These are phyloP conservation scores for Escovopsis sp. DNA, from an alignment of 2,329 filamentous ascomycete genomes.

Conservation along the genomic window DNA sequence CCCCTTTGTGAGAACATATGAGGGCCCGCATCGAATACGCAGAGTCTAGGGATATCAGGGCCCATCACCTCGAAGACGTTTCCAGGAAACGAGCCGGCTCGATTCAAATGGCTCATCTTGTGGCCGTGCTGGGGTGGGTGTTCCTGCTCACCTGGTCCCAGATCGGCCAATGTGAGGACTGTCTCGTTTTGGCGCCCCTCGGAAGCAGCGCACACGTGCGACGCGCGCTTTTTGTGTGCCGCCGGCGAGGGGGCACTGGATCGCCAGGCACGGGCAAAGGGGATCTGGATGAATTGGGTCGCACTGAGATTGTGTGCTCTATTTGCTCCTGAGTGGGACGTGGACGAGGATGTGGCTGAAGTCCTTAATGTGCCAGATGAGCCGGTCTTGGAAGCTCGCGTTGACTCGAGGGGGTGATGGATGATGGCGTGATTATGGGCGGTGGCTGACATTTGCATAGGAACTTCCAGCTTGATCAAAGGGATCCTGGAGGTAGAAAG, in stretches of 20 bases:
- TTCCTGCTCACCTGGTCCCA: constrained; percentile 4
- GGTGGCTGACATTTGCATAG: no score
- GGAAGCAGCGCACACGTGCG: constrained; percentile 3
- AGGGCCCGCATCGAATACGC: not conserved
- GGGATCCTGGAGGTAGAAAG: no score
- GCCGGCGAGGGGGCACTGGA: not conserved
- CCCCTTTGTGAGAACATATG: no score
- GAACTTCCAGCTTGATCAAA: no score
- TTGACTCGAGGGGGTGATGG: not conserved
- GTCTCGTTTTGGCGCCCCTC: constrained; percentile 3
- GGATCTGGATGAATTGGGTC: constrained; percentile 2
- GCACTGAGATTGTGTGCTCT: constrained; percentile 4
- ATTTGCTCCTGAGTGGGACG: not conserved
- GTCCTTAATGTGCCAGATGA: constrained; percentile 6
- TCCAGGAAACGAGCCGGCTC: constrained; percentile 3
- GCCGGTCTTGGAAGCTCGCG: not conserved
- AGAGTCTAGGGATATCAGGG: not conserved
- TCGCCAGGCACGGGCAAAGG: not conserved
- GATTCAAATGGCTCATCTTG: constrained; percentile 3
- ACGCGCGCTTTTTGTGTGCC: not conserved
- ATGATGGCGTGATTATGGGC: no score
- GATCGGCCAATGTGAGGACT: constrained; percentile 3
- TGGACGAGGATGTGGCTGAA: constrained; percentile 3
- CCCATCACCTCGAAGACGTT: not conserved
- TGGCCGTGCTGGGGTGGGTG: not conserved